A percentile compares a stretch with the other conserved stretches of the same genome.
Evolutionary conservation across 768 basidiomycete species (phyloP).

Genomic region (Dentipellis sp.): DNA sequence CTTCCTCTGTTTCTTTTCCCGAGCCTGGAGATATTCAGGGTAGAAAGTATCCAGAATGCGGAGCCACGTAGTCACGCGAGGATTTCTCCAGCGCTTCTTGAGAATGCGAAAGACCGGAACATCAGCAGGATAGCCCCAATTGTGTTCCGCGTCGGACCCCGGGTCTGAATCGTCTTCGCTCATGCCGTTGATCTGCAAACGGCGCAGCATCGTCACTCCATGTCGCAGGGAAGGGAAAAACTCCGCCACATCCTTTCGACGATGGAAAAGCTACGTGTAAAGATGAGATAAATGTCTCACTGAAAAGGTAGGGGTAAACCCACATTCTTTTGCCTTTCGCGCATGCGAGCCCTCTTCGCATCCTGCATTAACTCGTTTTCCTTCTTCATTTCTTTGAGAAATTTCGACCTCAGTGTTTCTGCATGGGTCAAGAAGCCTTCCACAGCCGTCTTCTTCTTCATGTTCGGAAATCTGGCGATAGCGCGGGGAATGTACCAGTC

Average conservation of each 20-base stretch:
- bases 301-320: too few species aligned
- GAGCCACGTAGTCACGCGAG: background rate
- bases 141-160: background rate
- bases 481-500: background rate
- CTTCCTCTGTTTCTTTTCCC: background rate
- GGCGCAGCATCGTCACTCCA: background rate
- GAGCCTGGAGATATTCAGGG: background rate
- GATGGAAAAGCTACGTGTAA: background rate
- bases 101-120: background rate
- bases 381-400: background rate
- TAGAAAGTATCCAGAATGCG: background rate
- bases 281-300: background rate
- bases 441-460: background rate
- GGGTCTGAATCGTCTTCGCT: background rate
- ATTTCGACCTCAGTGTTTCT: background rate
- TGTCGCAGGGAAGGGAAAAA: background rate
- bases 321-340: too few species aligned
- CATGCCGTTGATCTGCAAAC: background rate
- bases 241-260: background rate
- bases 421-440: background rate
- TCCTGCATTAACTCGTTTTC: background rate
- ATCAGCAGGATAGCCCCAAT: too few species aligned
- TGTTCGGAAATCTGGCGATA: background rate
- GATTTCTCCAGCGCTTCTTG: background rate
- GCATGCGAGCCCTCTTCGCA: too few species aligned